Evolutionary conservation across 345 rosid genomes (phyloP), one percentile per base, ranked within the genome.

Genomic region (Turnera subulata): DNA sequence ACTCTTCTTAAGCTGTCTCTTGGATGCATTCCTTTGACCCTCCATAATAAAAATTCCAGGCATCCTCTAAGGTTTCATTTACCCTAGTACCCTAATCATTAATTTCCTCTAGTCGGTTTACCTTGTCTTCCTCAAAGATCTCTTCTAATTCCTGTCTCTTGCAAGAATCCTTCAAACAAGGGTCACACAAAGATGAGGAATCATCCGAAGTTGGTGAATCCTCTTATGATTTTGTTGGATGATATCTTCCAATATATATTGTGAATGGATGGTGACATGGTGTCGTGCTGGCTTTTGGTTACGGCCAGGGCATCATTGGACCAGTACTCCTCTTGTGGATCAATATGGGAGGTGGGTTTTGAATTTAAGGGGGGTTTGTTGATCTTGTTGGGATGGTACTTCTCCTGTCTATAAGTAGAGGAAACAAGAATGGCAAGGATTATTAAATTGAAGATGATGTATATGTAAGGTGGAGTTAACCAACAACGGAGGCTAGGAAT

Each of bases 391-490:
- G 26, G 53, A 1, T 52, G 64, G 44, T n/a, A n/a, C n/a, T n/a
- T 44, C 49, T 51, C 19, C 46, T 47, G 67, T 0, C 55, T 55
- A 65, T 53, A 58, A 8, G 58, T 47, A 52, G 77, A 75, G 9
- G 72, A 75, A 22, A 79, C 80, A 29, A 57, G 75, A 29, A 82
- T 75, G 70, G 73, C 55, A 61, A 80, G 12, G 62, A 82, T 73
- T 62, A 82, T 71, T 67, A 71, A 66, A 52, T 82, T 77, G 70
- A 80, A 51, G 54, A 82, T 46, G 35, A 82, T 61, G 51, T 73
- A 80, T 24, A 82, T 67, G 67, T 75, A 82, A 13, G 72, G 83
- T 6, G 84, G 88, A 45, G 81, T 68, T 0, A 77, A 52, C 64
- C 71, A 66, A 48, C 43, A 38, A 32, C 70, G 68, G 25, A 73